Evolutionary conservation across 2,329 filamentous ascomycete species (phyloP), one percentile per base, ranked within the genome.

Genomic region (Penicillium brevicompactum): DNA sequence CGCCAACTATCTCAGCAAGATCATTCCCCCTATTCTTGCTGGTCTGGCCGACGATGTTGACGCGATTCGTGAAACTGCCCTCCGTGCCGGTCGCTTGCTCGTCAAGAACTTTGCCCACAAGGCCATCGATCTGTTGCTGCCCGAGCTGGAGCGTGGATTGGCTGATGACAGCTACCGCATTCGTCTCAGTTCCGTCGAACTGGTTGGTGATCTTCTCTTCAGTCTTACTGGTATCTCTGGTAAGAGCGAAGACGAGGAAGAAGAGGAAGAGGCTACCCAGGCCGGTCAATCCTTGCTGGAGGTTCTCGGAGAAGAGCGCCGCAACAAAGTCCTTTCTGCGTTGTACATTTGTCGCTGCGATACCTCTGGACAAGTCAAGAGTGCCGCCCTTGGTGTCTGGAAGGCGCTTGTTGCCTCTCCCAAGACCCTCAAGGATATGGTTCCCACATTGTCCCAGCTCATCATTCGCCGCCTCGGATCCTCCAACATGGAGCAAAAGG

Each of bases 81-180:
- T 99, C 46, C 89, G 93, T 58, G 94, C 95, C 60, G 94, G 94
- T 73, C 88, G 94, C 59, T 82, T 99, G 40, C 82, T 99, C 51
- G 95, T 99, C 72, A 99, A 99, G 82, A 99, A 99, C 76, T 99
- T 99, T 74, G 92, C 95, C 24, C 90, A 92, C 49, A 90, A 92
- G 69, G 91, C 94, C 37, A 95, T 99, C 49, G 95, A 99, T 70
- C 84, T 99, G 16, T 82, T 99, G 16, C 82, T 99, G 53, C 94
- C 94, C 6, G 94, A 99, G 73, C 84, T 99, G 59, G 94, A 99
- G 77, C 89, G 94, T 64, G 94, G 94, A 71, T 83, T 99, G 62
- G 93, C 92, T n/a, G 93, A 99, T 73, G 91, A 97, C 74, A 99
- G 86, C 77, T 94, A 97, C 76, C 91, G 94, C 67, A 99, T 99